Conservation (phyloP, 2,329 filamentous ascomycete genomes). For the Fusarium sororula region DNA sequence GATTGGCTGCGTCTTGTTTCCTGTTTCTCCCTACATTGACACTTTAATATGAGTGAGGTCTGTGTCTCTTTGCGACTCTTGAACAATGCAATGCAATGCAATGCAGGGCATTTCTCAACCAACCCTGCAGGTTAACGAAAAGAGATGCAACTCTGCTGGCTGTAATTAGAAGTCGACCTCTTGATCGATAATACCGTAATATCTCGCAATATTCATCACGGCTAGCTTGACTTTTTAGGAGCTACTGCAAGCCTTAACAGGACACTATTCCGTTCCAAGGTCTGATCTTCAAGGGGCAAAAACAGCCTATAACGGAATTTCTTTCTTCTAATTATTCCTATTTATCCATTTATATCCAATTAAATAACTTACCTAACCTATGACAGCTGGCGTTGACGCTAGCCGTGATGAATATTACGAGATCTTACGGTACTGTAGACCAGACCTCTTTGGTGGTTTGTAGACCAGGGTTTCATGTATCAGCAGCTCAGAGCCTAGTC, state of each 20-base stretch:
- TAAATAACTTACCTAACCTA: no score
- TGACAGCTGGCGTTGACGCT: no score
- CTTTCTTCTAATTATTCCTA: no score
- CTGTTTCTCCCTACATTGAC: constrained; percentile 18
- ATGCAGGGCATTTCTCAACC: constrained; percentile 17
- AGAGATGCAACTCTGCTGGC: not conserved
- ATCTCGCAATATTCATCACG: no score
- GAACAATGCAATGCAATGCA: constrained; percentile 16
- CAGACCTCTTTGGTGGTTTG: not conserved
- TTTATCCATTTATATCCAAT: no score
- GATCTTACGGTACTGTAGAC: not conserved
- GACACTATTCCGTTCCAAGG: no score
- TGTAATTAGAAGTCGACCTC: constrained; percentile 4
- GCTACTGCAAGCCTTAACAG: no score
- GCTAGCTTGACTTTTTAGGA: no score
- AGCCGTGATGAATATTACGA: no score
- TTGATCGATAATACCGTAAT: not conserved
- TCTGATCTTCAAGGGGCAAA: no score
- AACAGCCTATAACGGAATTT: no score
- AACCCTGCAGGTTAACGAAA: constrained; percentile 21
- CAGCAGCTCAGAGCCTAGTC: constrained; percentile 23
- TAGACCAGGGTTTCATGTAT: constrained; percentile 30
- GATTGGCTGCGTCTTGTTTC: constrained; percentile 1
- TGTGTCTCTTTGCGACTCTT: not conserved
- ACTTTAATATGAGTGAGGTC: constrained; percentile 6